Conservation (phyloP, 768 basidiomycete species). For the Rhodotorula diobovata region DNA sequence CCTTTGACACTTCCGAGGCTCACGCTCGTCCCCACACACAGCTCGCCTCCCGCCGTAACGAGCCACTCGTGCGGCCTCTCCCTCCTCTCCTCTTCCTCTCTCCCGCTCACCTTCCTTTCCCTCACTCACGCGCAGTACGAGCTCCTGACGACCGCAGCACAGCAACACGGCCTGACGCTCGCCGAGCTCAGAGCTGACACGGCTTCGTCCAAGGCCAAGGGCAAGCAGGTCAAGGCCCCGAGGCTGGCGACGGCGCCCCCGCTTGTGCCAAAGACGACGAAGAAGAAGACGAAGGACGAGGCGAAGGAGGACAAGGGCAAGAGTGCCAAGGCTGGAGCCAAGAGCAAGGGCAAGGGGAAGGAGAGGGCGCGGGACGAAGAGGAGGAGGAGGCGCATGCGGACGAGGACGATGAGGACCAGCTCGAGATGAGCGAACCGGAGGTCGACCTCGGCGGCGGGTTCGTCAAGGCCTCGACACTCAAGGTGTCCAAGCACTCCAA, state of each 20-base stretch:
- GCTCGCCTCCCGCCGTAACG: conserved; percentile 29
- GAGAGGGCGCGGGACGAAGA: neutral
- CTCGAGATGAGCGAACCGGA: neutral
- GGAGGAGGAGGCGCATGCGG: no score
- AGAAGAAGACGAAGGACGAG: neutral
- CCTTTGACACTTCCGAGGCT: neutral
- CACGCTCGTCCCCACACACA: neutral
- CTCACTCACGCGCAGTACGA: conserved; percentile 22
- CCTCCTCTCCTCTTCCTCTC: neutral
- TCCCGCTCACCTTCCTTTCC: no score
- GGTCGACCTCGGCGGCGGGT: conserved; percentile 5
- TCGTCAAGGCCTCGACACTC: conserved; percentile 15
- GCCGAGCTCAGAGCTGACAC: conserved; percentile 24
- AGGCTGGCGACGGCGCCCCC: neutral
- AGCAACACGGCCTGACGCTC: conserved; percentile 30
- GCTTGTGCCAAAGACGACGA: neutral
- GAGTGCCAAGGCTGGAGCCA: neutral
- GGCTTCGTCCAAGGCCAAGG: conserved; percentile 5
- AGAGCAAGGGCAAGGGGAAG: conserved; percentile 3
- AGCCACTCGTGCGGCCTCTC: conserved; percentile 18
- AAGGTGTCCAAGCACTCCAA: neutral
- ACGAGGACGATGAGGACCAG: conserved; percentile 4
- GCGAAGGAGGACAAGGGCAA: neutral
- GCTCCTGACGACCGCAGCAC: conserved; percentile 15
- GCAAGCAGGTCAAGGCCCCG: neutral